Evolutionary conservation across 2,329 filamentous ascomycete species (phyloP).

Genomic region (Ceratocystis albifundus): DNA sequence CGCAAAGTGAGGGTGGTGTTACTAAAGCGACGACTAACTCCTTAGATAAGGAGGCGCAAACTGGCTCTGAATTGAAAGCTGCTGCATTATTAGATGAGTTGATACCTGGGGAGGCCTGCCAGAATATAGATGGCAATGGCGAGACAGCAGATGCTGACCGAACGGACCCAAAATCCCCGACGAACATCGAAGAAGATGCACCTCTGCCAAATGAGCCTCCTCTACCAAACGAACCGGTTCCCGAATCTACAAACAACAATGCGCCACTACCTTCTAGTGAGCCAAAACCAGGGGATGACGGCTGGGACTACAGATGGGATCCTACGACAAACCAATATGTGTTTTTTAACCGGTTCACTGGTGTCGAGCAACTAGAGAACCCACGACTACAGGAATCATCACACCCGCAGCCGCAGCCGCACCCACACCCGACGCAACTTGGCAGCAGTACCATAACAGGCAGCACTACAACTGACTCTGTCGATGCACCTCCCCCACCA

Average conservation of each 20-base stretch:
- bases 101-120: background rate
- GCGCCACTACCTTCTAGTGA: slow-evolving; percentile 36
- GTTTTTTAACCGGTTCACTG: slow-evolving; percentile 74
- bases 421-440: background rate
- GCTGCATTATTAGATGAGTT: slow-evolving; percentile 17
- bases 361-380: slow-evolving; percentile 72
- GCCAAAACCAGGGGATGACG: slow-evolving; percentile 49
- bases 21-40: background rate
- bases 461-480: slow-evolving; percentile 26
- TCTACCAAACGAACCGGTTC: slow-evolving; percentile 22
- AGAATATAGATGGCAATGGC: background rate
- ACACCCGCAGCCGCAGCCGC: too few species aligned
- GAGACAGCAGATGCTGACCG: background rate
- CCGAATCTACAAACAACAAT: slow-evolving; percentile 16
- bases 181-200: slow-evolving; percentile 14
- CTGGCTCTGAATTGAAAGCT: slow-evolving; percentile 8
- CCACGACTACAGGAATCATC: slow-evolving; percentile 51
- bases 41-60: slow-evolving; percentile 5
- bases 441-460: slow-evolving; percentile 28
- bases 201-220: slow-evolving; percentile 7
- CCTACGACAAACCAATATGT: slow-evolving; percentile 56
- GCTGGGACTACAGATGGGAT: slow-evolving; percentile 77
- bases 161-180: slow-evolving; percentile 9
- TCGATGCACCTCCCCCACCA: slow-evolving; percentile 24
- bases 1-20: slow-evolving; percentile 2